phyloP scores from a whole-genome alignment of 2,329 filamentous ascomycete species.

The Fonsecaea monophora region DNA sequence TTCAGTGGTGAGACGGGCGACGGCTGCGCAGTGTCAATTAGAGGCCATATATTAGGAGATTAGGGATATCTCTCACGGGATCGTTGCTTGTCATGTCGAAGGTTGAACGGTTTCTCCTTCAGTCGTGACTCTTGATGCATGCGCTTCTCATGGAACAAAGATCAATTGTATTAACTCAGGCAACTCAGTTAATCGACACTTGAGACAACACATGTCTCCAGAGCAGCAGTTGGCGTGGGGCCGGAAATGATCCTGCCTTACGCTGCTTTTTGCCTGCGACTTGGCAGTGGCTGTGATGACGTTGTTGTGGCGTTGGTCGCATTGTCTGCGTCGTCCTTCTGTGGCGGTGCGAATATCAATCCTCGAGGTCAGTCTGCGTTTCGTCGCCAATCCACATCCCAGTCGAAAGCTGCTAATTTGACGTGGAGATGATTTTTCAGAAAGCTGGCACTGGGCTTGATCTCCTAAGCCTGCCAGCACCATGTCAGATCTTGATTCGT shows the following conservation, averaged over 20 bases:
- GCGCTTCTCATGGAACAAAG: slow-evolving; percentile 2
- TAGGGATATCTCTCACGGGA: slow-evolving; percentile 22
- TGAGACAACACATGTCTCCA: slow-evolving; percentile 31
- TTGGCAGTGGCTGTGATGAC: slow-evolving; percentile 16
- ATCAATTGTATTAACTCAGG: slow-evolving; percentile 14
- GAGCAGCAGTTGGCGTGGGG: slow-evolving; percentile 5
- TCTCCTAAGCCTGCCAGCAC: background rate
- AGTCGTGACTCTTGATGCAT: background rate
- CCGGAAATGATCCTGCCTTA: slow-evolving; percentile 2
- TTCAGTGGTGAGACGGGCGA: slow-evolving; percentile 40
- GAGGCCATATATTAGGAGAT: background rate
- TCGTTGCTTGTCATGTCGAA: slow-evolving; percentile 28
- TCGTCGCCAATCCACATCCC: background rate
- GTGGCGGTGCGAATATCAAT: slow-evolving; percentile 10
- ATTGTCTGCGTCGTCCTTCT: background rate
- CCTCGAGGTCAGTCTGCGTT: background rate
- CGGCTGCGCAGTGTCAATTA: slow-evolving; percentile 26
- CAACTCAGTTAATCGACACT: slow-evolving; percentile 23
- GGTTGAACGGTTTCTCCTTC: background rate
- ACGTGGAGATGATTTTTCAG: background rate
- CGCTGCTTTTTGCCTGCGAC: background rate
- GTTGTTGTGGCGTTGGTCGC: background rate
- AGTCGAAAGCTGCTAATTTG: background rate
- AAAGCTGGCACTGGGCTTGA: background rate
- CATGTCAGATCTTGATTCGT: slow-evolving; percentile 35